A percentile compares a stretch with the other conserved stretches of the same genome.
Evolutionary conservation across 2,329 filamentous ascomycete genomes (phyloP).

Genomic region (Fusarium newnesense): DNA sequence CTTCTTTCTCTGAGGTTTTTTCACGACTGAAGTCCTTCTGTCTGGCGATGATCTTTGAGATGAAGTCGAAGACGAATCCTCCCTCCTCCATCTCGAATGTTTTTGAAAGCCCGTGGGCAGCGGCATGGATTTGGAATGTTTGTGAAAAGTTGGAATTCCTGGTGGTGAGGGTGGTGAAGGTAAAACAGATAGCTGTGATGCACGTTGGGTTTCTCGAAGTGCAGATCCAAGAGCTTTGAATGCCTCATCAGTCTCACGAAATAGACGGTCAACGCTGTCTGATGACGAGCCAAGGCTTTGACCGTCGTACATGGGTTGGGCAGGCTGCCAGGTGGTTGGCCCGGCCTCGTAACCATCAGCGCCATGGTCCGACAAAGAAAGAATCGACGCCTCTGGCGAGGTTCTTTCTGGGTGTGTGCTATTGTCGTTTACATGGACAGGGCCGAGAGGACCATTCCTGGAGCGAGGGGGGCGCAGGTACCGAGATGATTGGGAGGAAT

Average conservation of each 20-base stretch:
- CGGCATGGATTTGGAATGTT: slow-evolving; percentile 41
- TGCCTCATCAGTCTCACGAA: slow-evolving; percentile 61
- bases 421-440: slow-evolving; percentile 6
- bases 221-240: slow-evolving; percentile 58
- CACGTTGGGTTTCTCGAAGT: slow-evolving; percentile 50
- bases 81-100: slow-evolving; percentile 22
- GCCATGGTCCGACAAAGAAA: slow-evolving; percentile 42
- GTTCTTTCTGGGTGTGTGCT: slow-evolving; percentile 4
- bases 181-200: slow-evolving; percentile 28
- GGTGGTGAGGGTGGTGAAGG: slow-evolving; percentile 30
- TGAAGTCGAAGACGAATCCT: slow-evolving; percentile 17
- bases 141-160: slow-evolving; percentile 22
- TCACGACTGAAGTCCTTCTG: slow-evolving; percentile 51
- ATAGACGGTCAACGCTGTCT: slow-evolving; percentile 57
- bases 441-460: slow-evolving; percentile 24
- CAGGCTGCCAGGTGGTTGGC: slow-evolving; percentile 18
- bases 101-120: slow-evolving; percentile 32
- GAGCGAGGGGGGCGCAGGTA: slow-evolving; percentile 37
- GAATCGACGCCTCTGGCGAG: slow-evolving; percentile 20
- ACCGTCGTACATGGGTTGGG: slow-evolving; percentile 24
- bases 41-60: slow-evolving; percentile 29
- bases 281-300: slow-evolving; percentile 43
- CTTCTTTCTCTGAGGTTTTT: slow-evolving; percentile 57
- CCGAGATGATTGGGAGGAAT: slow-evolving; percentile 26
- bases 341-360: slow-evolving; percentile 20